Conservation (phyloP, 2,329 filamentous ascomycete species). For the Ophiocordyceps robertsii region DNA sequence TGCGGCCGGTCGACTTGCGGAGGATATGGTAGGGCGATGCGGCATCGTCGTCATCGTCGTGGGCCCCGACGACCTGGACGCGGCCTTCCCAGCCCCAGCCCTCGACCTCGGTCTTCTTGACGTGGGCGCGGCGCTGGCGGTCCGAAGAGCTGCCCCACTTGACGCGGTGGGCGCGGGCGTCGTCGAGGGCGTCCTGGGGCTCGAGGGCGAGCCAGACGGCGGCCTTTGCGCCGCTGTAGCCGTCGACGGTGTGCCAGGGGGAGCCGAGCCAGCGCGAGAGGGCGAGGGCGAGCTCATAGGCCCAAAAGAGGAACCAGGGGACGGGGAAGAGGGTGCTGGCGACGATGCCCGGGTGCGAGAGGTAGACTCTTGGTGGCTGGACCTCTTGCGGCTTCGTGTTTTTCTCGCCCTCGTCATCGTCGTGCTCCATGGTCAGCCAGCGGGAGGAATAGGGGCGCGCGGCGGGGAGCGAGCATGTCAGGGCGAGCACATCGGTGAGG, state of each 20-base stretch:
- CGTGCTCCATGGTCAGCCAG: conserved; percentile 34
- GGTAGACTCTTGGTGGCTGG: conserved; percentile 50
- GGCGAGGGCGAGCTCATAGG: conserved; percentile 56
- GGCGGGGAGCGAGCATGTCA: conserved; percentile 57
- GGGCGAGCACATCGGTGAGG: conserved; percentile 68
- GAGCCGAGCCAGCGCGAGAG: conserved; percentile 67
- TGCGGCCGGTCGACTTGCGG: conserved; percentile 42
- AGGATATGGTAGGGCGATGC: conserved; percentile 23
- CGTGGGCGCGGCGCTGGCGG: conserved; percentile 39
- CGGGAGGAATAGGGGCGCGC: conserved; percentile 39
- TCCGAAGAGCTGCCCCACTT: conserved; percentile 81
- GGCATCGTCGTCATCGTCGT: conserved; percentile 26
- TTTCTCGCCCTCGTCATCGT: conserved; percentile 1
- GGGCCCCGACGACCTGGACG: conserved; percentile 29
- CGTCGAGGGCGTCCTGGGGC: conserved; percentile 47
- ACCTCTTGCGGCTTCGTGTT: conserved; percentile 1
- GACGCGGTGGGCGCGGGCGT: conserved; percentile 34
- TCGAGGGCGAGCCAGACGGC: conserved; percentile 68
- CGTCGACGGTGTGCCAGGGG: conserved; percentile 71
- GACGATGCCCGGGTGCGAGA: conserved; percentile 79
- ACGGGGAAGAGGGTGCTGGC: conserved; percentile 71
- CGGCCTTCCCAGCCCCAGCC: conserved; percentile 68
- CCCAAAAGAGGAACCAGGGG: conserved; percentile 51
- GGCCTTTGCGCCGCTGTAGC: conserved; percentile 64
- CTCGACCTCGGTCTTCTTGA: conserved; percentile 70